Percentiles rank a stretch among this genome's conserved stretches.
These are phyloP conservation scores for Tulasnella sp. DNA, from an alignment of 768 basidiomycete species.

Conservation along the genomic window DNA sequence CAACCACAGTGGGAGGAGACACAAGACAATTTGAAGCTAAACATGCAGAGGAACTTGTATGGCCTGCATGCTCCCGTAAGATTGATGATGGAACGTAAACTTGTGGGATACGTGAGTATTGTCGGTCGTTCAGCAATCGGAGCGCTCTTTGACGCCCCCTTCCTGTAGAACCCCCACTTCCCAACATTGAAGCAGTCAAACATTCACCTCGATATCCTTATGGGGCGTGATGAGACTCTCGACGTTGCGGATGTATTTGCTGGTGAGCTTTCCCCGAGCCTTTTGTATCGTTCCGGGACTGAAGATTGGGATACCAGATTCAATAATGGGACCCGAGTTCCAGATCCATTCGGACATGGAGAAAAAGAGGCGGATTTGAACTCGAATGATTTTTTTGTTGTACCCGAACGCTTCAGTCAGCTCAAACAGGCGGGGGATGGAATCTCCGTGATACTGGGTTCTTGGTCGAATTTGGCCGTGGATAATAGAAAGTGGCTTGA, in stretches of 20 bases:
- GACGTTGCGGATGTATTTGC: conserved; percentile 79
- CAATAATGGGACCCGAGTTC: conserved; percentile 54
- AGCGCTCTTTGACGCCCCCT: background rate
- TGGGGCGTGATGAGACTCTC: conserved; percentile 87
- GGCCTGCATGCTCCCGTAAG: conserved; percentile 91
- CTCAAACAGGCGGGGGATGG: background rate
- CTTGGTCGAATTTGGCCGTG: background rate
- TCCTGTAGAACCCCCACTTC: conserved; percentile 65
- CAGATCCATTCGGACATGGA: conserved; percentile 72
- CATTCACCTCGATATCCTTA: conserved; percentile 87
- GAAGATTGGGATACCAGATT: conserved; percentile 53
- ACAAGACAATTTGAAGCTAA: conserved; percentile 84
- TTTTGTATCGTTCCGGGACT: conserved; percentile 1
- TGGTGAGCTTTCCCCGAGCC: conserved; percentile 51
- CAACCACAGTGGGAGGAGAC: conserved; percentile 88
- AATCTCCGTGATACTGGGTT: background rate
- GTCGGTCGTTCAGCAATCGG: background rate
- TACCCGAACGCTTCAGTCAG: background rate
- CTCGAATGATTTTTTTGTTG: background rate
- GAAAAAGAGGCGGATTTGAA: conserved; percentile 54
- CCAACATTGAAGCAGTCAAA: conserved; percentile 70
- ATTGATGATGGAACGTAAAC: conserved; percentile 90
- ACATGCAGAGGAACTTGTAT: conserved; percentile 77
- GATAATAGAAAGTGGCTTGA: too few relatives aligned
- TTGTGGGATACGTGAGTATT: conserved; percentile 71